Evolutionary conservation across 1,284 basidiomycete species (phyloP).

Genomic region (Pterulicium gracile): DNA sequence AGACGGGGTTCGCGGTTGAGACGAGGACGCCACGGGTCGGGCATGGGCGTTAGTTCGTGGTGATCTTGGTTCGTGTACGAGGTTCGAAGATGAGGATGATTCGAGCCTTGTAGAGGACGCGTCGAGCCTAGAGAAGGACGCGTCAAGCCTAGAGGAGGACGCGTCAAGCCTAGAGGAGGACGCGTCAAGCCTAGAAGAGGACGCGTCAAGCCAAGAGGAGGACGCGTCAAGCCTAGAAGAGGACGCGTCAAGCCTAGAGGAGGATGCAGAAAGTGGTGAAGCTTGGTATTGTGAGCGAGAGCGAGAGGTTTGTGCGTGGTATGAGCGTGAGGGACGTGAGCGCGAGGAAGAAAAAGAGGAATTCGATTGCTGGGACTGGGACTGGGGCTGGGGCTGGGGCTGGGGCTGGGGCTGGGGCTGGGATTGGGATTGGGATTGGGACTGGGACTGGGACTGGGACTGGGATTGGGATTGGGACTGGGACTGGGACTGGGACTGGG

Average conservation of each 20-base stretch:
- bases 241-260: background rate
- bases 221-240: background rate
- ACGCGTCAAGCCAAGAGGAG: background rate
- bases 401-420: no score
- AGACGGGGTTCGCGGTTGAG: background rate
- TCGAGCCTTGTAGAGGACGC: background rate
- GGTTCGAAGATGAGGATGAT: background rate
- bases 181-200: background rate
- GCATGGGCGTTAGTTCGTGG: no score
- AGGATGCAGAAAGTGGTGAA: background rate
- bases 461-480: no score
- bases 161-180: background rate
- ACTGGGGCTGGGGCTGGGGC: no score
- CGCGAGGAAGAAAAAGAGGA: no score
- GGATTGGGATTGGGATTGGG: no score
- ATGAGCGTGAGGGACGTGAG: no score
- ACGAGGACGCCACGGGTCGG: background rate
- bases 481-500: no score
- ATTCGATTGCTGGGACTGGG: no score
- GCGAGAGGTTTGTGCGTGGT: no score
- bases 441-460: no score
- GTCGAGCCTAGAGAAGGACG: background rate
- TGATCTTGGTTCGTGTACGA: background rate
- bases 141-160: background rate
- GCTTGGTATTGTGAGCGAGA: no score